Evolutionary conservation across 164 flowering plant genomes (phyloP).

Genomic region (Vitis labrusca): DNA sequence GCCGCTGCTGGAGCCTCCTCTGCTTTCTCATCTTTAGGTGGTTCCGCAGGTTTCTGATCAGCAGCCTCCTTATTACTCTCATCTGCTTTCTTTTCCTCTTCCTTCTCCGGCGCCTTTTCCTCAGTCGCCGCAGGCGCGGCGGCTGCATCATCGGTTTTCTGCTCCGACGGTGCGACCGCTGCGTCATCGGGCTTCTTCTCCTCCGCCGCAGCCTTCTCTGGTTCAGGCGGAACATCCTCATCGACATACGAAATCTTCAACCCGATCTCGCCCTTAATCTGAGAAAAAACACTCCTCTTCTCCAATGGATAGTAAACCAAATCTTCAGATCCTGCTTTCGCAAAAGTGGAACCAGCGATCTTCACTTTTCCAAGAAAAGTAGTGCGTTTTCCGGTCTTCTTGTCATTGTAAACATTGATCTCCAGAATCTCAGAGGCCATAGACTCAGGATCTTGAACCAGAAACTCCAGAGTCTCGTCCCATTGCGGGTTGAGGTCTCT

Average conservation of each 20-base stretch:
- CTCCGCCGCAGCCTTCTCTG: constrained; percentile 23
- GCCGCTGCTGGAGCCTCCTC: constrained; percentile 5
- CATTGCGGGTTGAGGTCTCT: constrained; percentile 88
- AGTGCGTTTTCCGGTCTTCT: constrained; percentile 61
- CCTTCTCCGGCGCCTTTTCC: constrained; percentile 28
- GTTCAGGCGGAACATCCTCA: constrained; percentile 42
- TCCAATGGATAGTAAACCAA: constrained; percentile 87
- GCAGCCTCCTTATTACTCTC: constrained; percentile 23
- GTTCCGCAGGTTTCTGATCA: constrained; percentile 23
- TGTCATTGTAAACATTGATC: constrained; percentile 77
- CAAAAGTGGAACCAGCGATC: constrained; percentile 56
- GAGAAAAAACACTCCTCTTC: constrained; percentile 91
- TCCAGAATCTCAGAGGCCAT: constrained; percentile 67
- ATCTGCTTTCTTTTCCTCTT: constrained; percentile 15
- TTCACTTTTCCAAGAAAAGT: constrained; percentile 86
- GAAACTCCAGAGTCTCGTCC: constrained; percentile 84
- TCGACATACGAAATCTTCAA: constrained; percentile 64
- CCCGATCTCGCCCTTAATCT: constrained; percentile 90
- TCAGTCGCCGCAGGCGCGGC: constrained; percentile 26
- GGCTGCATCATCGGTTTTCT: constrained; percentile 26
- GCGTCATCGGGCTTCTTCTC: constrained; percentile 29
- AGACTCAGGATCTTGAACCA: constrained; percentile 56
- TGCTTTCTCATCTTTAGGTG: constrained; percentile 22
- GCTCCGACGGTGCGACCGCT: constrained; percentile 21
- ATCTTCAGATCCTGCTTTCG: constrained; percentile 44